These are phyloP conservation scores for Backusella circina DNA, from an alignment of 192 early-diverging fungal species.

Conservation along the genomic window DNA sequence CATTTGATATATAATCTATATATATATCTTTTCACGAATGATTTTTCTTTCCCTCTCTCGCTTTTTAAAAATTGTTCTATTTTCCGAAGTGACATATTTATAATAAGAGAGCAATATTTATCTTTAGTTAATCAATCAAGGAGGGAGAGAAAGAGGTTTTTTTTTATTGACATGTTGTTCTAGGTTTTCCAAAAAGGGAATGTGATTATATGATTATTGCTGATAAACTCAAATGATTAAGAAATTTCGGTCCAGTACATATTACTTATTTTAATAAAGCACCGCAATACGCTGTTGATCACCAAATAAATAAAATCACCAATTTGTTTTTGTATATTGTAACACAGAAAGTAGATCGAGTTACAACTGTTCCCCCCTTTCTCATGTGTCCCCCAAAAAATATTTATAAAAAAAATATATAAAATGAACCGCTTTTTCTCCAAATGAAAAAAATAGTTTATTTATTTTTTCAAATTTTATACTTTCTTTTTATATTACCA, in stretches of 20 bases:
- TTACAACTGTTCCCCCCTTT: neutral
- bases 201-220: neutral
- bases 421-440: neutral
- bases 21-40: neutral
- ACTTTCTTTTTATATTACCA: neutral
- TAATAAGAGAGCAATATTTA: neutral
- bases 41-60: neutral
- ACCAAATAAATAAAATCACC: neutral
- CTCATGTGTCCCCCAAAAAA: neutral
- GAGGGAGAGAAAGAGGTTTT: neutral
- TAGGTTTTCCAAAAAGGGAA: neutral
- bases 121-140: neutral
- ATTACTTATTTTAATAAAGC: constrained; percentile 1
- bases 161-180: neutral
- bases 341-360: neutral
- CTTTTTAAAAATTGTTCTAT: neutral
- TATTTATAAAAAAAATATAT: neutral
- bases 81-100: neutral
- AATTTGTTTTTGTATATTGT: neutral
- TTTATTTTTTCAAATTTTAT: neutral
- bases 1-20: neutral
- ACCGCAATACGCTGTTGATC: constrained; percentile 1
- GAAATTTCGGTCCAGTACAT: neutral
- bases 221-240: neutral
- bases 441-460: constrained; percentile 3